Evolutionary conservation across 176 grass and related monocot genomes (phyloP), one percentile per base, ranked within the genome.

Genomic region (Ampelocalamus luodianensis): DNA sequence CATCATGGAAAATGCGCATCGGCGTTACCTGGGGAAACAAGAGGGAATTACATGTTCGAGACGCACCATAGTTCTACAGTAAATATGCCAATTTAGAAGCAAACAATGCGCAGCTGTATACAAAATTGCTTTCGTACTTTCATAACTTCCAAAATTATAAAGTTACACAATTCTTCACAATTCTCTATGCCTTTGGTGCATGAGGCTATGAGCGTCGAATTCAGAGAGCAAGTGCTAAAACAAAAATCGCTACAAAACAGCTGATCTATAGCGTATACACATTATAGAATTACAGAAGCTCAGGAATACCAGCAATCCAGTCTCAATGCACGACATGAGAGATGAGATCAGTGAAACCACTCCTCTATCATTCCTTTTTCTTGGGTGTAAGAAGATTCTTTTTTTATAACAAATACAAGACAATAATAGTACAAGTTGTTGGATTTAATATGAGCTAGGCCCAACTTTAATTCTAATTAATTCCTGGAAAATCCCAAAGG

Each of bases 381-480:
- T 27, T 22, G 17, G 26, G 23, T 17, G 12, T 71, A 43, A 49
- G 64, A 49, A 8, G n/a, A 34, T 68, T 58, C 38, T 5, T 36
- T n/a, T 10, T 29, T 29, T 29, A 34, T n/a, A 78, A 79, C 54
- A 51, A 18, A 51, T 71, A 79, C 75, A 86, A 34, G 22, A 73
- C 15, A 80, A 45, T 4, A 27, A 45, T 81, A 48, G 51, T 8
- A 29, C 11, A 79, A 24, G 58, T 68, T 24, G n/a, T n/a, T n/a
- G n/a, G n/a, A n/a, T n/a, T n/a, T n/a, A n/a, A n/a, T n/a, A n/a
- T n/a, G n/a, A n/a, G n/a, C n/a, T n/a, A n/a, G n/a, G n/a, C n/a
- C n/a, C n/a, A n/a, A n/a, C n/a, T n/a, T n/a, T n/a, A n/a, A n/a
- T n/a, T n/a, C n/a, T n/a, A n/a, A n/a, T n/a, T n/a, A n/a, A n/a